Percentiles rank a stretch among this genome's conserved stretches.
Conservation (phyloP, 2,329 filamentous ascomycete species). For the Fusarium haematococcum region DNA sequence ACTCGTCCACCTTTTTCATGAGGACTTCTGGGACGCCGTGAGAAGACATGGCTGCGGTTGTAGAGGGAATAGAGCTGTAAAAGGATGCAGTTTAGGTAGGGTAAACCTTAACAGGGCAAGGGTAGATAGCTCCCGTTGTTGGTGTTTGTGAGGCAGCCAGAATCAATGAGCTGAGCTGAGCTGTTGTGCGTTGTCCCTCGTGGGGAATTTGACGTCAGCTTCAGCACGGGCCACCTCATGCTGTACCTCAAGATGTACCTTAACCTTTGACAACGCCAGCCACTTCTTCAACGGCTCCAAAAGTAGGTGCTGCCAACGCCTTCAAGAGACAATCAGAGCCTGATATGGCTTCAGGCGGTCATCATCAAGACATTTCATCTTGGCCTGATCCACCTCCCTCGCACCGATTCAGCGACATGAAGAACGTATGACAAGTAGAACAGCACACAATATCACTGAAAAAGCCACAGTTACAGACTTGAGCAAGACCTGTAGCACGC, state of each 20-base stretch:
- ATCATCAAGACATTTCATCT: background rate
- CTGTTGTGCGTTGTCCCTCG: slow-evolving; percentile 8
- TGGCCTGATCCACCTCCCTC: background rate
- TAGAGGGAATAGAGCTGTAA: background rate
- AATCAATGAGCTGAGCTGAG: slow-evolving; percentile 6
- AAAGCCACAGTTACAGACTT: background rate
- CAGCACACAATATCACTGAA: background rate
- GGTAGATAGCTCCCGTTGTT: background rate
- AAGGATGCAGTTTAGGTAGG: background rate
- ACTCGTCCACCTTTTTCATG: slow-evolving; percentile 58
- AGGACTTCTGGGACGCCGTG: slow-evolving; percentile 56
- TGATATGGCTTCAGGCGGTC: background rate
- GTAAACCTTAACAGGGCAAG: background rate
- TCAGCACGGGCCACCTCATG: slow-evolving; percentile 16
- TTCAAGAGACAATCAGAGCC: background rate
- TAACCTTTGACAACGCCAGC: background rate
- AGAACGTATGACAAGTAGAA: background rate
- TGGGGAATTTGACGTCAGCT: slow-evolving; percentile 22
- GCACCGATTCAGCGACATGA: background rate
- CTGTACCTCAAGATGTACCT: background rate
- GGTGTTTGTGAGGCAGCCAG: background rate
- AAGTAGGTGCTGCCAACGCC: background rate
- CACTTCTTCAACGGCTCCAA: background rate
- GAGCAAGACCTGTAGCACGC: background rate
- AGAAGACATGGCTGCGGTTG: slow-evolving; percentile 48